Evolutionary conservation across 768 basidiomycete species (phyloP), one percentile per base, ranked within the genome.

Genomic region (Auriscalpium microsporum): DNA sequence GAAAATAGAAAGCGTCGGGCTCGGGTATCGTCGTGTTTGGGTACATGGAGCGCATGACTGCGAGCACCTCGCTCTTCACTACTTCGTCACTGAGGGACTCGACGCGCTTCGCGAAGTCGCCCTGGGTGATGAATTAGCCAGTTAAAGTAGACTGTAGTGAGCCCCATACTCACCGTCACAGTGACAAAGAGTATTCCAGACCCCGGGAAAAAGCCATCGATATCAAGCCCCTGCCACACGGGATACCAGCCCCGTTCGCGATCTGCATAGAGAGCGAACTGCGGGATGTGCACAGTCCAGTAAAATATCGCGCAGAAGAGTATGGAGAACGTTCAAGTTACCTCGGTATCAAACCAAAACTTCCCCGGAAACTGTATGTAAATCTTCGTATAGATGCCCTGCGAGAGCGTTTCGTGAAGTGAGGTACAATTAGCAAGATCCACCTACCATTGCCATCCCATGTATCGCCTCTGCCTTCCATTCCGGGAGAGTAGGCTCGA

Each of bases 381-480:
- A 23, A 86, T 83, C 65, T 86, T 86, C 3, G 84, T 83, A 58
- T 83, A 86, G 1, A 77, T 82, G 7, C 72, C 74, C 75, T 77
- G 48, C 17, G 13, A 5, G n/a, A 16, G 38, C 8, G 3, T 5
- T 61, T 50, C 17, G 45, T 53, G 58, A 57, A 1, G 33, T 37
- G 44, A n/a, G 3, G 10, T 34, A 42, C 8, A 19, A 14, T 40
- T 23, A 14, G 8, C 11, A 23, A 21, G 5, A 46, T n/a, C 33
- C 40, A 37, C 36, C 47, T 33, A 76, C 82, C 84, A 86, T 85
- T 11, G 72, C 72, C 67, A 84, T 78, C 55, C 76, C 77, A 35
- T 79, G 76, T 38, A 86, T 79, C 4, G 83, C 84, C 55, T 86
- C 84, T n/a, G 71, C 55, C 63, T 86, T 86, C 72, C 76, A 86